Base-by-base conservation (phyloP, 371 early-diverging fungal genomes). In the Lichtheimia corymbifera region DNA sequence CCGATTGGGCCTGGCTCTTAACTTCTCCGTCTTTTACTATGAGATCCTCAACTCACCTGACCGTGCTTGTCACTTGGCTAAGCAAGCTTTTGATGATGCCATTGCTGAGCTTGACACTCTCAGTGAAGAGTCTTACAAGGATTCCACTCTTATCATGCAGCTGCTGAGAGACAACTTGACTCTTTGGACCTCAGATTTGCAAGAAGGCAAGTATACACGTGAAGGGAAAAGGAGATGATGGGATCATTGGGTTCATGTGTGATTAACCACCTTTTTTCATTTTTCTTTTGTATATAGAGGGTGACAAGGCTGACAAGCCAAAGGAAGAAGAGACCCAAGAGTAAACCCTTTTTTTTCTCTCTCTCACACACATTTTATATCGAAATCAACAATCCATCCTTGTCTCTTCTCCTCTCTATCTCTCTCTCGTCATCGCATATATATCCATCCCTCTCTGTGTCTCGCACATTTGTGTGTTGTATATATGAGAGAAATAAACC, bases 21-120 rank as follows among this genome's bases (percentile, higher is more conserved):
- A 99, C 94, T 99, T 97, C 86, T 99, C 99, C 14, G 99, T 99
- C 47, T 99, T 99, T 85, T 97, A 97, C 89, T 99, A 98, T 81
- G 99, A 99, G 85, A 99, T 99, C 74, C 83, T 97, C 72, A 99
- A 98, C 88, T 93, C 97, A 47, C 95, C 97, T 56, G 98, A 97
- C 73, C 90, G 93, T 71, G 99, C 99, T 27, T 98, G 99, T 86
- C 95, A 96, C 63, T 82, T 99, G 59, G 99, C 99, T 77, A 98
- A 97, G 86, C 92, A 93, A 76, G 99, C 99, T 9, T 99, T 99
- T 77, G 99, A 99, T 80, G 98, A 98, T 65, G 99, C 99, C 70
- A 99, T 99, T 83, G 97, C 99, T 58, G 99, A 98, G 80, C 86
- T 99, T 65, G 99, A 99, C 84, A 93, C 92, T 63, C 86, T 99